Evolutionary conservation across 768 basidiomycete species (phyloP).

Genomic region (Phaeotremella fagi): DNA sequence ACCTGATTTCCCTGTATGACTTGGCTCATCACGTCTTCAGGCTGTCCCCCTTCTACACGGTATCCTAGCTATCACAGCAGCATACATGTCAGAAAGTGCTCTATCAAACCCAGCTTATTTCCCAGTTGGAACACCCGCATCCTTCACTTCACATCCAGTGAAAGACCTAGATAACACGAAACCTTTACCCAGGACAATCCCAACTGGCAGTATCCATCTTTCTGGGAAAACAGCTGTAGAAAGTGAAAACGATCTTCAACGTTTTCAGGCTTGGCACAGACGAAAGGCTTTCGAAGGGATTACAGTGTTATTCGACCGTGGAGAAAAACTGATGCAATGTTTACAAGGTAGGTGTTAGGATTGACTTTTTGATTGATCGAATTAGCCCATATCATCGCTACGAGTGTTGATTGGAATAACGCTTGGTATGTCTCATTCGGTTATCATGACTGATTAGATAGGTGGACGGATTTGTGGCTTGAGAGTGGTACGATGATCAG

Average conservation of each 20-base stretch:
- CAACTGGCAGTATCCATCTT: too few relatives aligned
- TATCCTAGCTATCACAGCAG: slow-evolving; percentile 30
- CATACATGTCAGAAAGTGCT: slow-evolving; percentile 18
- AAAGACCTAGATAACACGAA: slow-evolving; percentile 11
- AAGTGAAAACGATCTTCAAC: slow-evolving; percentile 1
- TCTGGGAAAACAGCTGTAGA: too few relatives aligned
- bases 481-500: slow-evolving; percentile 22
- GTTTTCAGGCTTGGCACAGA: slow-evolving; percentile 40
- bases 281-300: slow-evolving; percentile 27
- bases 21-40: slow-evolving; percentile 11
- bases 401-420: slow-evolving; percentile 24
- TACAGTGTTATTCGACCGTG: slow-evolving; percentile 16
- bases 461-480: slow-evolving; percentile 40
- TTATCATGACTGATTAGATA: neutral
- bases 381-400: slow-evolving; percentile 16
- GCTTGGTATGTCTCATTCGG: slow-evolving; percentile 22
- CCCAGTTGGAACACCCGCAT: slow-evolving; percentile 26
- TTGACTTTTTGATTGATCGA: slow-evolving; percentile 1
- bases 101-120: slow-evolving; percentile 24
- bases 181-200: too few relatives aligned
- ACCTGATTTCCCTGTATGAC: neutral
- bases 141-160: slow-evolving; percentile 22
- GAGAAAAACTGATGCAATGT: slow-evolving; percentile 27
- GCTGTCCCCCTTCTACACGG: slow-evolving; percentile 29
- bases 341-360: slow-evolving; percentile 16